These are phyloP conservation scores for Aspergillus bombycis DNA, from an alignment of 2,329 filamentous ascomycete genomes.

Conservation along the genomic window DNA sequence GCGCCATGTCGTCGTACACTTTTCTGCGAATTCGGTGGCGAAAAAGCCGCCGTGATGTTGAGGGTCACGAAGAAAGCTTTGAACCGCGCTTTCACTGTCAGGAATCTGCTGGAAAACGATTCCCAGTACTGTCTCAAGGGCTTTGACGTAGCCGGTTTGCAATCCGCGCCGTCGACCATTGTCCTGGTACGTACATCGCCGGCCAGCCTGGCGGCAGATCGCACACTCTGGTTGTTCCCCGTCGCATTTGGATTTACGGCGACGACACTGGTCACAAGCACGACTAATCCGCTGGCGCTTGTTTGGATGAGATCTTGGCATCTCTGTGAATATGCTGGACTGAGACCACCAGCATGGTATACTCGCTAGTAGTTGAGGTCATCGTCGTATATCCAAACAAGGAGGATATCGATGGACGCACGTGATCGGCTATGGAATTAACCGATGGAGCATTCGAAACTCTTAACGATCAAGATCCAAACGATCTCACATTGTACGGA, in stretches of 20 bases:
- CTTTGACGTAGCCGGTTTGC: neutral
- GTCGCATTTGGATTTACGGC: constrained; percentile 71
- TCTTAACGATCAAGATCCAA: no score
- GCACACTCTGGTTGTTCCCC: constrained; percentile 67
- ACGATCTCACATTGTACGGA: neutral
- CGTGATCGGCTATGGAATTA: neutral
- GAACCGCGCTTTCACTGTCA: neutral
- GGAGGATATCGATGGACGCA: neutral
- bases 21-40: neutral
- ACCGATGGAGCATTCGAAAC: neutral
- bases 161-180: constrained; percentile 33
- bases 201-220: constrained; percentile 52
- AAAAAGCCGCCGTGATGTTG: neutral
- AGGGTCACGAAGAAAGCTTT: neutral
- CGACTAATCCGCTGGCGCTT: neutral
- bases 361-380: neutral
- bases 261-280: constrained; percentile 57
- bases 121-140: neutral
- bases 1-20: neutral
- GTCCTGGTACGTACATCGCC: constrained; percentile 23
- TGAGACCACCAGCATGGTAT: neutral
- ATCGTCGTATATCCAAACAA: neutral
- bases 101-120: neutral
- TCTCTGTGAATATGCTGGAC: neutral
- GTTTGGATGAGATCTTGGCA: neutral